phyloP scores from a whole-genome alignment of 208 protist species.

The Tetramitus jugosus region DNA sequence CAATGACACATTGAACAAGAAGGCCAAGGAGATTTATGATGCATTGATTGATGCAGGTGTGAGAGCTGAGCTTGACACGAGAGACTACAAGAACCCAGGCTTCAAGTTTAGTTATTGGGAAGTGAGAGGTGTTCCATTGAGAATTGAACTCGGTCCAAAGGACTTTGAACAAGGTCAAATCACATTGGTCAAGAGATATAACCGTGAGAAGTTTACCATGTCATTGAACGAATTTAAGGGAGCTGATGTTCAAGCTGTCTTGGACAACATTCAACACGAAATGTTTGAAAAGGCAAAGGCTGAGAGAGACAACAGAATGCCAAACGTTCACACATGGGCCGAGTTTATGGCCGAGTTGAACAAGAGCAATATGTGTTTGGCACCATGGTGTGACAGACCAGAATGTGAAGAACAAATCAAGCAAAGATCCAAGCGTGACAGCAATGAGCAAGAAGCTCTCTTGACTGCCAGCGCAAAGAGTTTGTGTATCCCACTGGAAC shows the following conservation, averaged over 20 bases:
- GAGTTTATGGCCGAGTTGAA: conserved; percentile 83
- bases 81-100: conserved; percentile 88
- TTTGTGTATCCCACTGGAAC: conserved; percentile 88
- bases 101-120: conserved; percentile 98
- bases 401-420: conserved; percentile 29
- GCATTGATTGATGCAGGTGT: conserved; percentile 60
- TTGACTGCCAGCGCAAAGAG: conserved; percentile 64
- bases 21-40: conserved; percentile 48
- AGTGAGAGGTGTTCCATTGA: conserved; percentile 88
- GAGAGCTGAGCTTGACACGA: conserved; percentile 74
- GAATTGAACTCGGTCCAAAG: conserved; percentile 93
- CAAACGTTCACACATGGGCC: conserved; percentile 53
- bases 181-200: conserved; percentile 55
- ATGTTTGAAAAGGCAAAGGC: conserved; percentile 62
- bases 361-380: conserved; percentile 65
- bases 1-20: conserved; percentile 49
- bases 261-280: conserved; percentile 77
- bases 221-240: conserved; percentile 46
- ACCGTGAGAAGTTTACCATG: conserved; percentile 52
- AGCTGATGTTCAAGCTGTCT: conserved; percentile 37
- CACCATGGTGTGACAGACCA: conserved; percentile 75
- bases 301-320: conserved; percentile 48
- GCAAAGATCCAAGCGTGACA: conserved; percentile 22
- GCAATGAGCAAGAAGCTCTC: background rate
- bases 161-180: conserved; percentile 72